Evolutionary conservation across 257 asterid genomes (phyloP).

Genomic region (Cynanchum wilfordii): DNA sequence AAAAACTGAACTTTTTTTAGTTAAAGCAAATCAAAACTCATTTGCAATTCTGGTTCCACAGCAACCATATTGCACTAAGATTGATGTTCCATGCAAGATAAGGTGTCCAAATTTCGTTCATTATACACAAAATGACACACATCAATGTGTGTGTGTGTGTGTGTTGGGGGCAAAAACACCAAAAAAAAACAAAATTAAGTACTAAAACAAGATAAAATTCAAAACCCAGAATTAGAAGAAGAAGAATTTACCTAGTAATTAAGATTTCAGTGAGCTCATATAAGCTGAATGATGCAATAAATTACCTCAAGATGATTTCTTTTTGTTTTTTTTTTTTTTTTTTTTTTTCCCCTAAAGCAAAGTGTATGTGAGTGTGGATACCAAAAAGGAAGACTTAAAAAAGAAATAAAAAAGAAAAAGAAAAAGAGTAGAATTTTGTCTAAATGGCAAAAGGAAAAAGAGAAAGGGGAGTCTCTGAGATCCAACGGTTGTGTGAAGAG

Average conservation of each 20-base stretch:
- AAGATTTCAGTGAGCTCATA: neutral
- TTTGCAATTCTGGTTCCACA: constrained; percentile 3
- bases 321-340: too few relatives aligned
- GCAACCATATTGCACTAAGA: constrained; percentile 1
- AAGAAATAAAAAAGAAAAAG: neutral
- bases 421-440: constrained; percentile 16
- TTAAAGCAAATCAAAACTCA: constrained; percentile 8
- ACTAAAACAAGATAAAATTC: neutral
- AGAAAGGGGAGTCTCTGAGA: constrained; percentile 17
- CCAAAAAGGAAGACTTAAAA: constrained; percentile 3
- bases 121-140: neutral
- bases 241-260: constrained; percentile 12
- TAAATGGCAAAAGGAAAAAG: constrained; percentile 13
- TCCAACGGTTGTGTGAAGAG: constrained; percentile 20
- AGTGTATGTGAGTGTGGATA: constrained; percentile 13
- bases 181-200: neutral
- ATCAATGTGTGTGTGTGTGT: neutral
- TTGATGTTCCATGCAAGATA: constrained; percentile 10
- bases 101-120: neutral
- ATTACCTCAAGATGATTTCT: constrained; percentile 14
- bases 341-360: neutral
- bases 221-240: neutral
- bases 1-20: constrained; percentile 11
- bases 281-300: constrained; percentile 9
- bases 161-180: too few relatives aligned